A percentile compares a stretch with the other conserved stretches of the same genome.
Conservation (phyloP, 768 basidiomycete species). For the Lyophyllum decastes region DNA sequence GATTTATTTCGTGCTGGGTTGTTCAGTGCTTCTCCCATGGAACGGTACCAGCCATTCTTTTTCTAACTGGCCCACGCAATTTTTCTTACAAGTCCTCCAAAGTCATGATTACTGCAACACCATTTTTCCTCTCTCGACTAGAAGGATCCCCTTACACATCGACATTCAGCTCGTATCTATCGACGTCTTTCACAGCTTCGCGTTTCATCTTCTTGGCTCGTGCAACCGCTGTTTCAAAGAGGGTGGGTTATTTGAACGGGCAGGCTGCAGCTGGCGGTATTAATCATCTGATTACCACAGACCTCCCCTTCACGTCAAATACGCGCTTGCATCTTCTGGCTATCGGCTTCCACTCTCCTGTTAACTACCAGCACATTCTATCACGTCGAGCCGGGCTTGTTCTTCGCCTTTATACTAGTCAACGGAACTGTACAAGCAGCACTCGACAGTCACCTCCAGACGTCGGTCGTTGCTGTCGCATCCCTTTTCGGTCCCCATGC, state of each 20-base stretch:
- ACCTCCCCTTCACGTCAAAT: too few species aligned
- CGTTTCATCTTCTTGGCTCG: conserved; percentile 75
- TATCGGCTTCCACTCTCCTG: conserved; percentile 45
- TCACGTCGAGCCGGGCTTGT: conserved; percentile 48
- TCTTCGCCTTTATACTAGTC: conserved; percentile 67
- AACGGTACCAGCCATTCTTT: conserved; percentile 63
- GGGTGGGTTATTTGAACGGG: conserved; percentile 46
- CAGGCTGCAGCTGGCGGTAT: conserved; percentile 30
- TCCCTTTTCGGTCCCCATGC: conserved; percentile 75
- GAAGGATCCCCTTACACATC: conserved; percentile 55
- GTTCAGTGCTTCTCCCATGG: conserved; percentile 86
- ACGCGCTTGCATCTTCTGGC: too few species aligned
- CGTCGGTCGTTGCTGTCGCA: conserved; percentile 76
- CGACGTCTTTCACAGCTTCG: conserved; percentile 62
- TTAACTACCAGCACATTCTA: conserved; percentile 71
- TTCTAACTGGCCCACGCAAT: neutral
- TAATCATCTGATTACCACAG: too few species aligned
- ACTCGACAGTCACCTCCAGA: conserved; percentile 77
- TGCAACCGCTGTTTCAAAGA: conserved; percentile 69
- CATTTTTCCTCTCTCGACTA: conserved; percentile 77
- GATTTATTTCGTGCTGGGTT: conserved; percentile 61
- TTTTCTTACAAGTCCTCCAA: neutral
- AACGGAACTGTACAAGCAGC: conserved; percentile 60
- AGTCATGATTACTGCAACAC: conserved; percentile 87
- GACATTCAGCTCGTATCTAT: conserved; percentile 68